A percentile compares a stretch with the other conserved stretches of the same genome.
phyloP scores from a whole-genome alignment of 768 basidiomycete genomes.

The Pleurotus citrinopileatus region DNA sequence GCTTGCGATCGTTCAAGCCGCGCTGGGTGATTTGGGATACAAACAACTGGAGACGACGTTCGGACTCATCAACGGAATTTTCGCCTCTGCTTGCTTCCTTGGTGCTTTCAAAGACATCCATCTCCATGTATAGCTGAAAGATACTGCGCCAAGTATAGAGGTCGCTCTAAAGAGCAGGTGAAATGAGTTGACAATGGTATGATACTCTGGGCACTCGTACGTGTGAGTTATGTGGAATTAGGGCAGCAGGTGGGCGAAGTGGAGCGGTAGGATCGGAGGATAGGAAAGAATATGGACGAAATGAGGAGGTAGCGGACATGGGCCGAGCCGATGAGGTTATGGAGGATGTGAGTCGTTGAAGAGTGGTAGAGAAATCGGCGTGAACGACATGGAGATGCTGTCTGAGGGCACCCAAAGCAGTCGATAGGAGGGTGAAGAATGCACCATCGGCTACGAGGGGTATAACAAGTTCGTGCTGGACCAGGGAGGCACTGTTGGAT shows the following conservation, averaged over 20 bases:
- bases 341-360: slow-evolving; percentile 31
- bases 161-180: slow-evolving; percentile 44
- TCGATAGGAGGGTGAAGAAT: slow-evolving; percentile 75
- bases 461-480: too few relatives aligned
- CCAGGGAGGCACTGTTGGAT: too few relatives aligned
- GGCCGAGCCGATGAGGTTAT: slow-evolving; percentile 43
- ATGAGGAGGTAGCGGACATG: slow-evolving; percentile 35
- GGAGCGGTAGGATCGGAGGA: slow-evolving; percentile 32
- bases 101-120: slow-evolving; percentile 79
- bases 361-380: slow-evolving; percentile 42
- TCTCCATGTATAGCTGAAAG: slow-evolving; percentile 83
- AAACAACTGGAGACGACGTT: slow-evolving; percentile 62
- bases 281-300: slow-evolving; percentile 44
- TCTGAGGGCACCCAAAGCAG: slow-evolving; percentile 51
- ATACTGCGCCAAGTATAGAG: slow-evolving; percentile 89
- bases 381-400: slow-evolving; percentile 50
- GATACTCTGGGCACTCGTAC: slow-evolving; percentile 23
- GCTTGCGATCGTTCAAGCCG: slow-evolving; percentile 50
- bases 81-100: slow-evolving; percentile 67
- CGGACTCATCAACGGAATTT: slow-evolving; percentile 64
- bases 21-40: slow-evolving; percentile 53
- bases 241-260: slow-evolving; percentile 21
- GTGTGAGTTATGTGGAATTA: slow-evolving; percentile 16
- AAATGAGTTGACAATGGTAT: background rate
- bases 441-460: slow-evolving; percentile 76